Percentiles rank a stretch among this genome's conserved stretches.
Evolutionary conservation across 2,329 filamentous ascomycete species (phyloP).

Genomic region (Metarhizium sp.): DNA sequence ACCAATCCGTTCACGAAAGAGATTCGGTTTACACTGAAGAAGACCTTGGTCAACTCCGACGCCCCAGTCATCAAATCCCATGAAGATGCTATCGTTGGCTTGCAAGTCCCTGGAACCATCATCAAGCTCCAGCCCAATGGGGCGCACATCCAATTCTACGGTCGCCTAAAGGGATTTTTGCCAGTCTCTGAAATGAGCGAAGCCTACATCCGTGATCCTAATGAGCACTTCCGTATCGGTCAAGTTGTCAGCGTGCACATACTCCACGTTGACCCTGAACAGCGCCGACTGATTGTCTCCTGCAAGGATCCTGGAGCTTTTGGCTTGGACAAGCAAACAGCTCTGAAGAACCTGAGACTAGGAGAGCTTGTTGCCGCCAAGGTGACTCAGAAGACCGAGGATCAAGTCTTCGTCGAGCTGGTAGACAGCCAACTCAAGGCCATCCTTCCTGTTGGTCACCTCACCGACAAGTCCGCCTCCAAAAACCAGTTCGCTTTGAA

Average conservation of each 20-base stretch:
- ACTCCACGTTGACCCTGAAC: slow-evolving; percentile 65
- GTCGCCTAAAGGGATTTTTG: slow-evolving; percentile 72
- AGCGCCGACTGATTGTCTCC: slow-evolving; percentile 70
- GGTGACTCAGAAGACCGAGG: slow-evolving; percentile 71
- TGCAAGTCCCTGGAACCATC: slow-evolving; percentile 78
- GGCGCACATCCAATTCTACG: slow-evolving; percentile 89
- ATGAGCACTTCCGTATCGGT: slow-evolving; percentile 78
- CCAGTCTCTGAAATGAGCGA: slow-evolving; percentile 98
- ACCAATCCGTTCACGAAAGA: slow-evolving; percentile 66
- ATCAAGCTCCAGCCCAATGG: slow-evolving; percentile 70
- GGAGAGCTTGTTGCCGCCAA: slow-evolving; percentile 70
- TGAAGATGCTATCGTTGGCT: slow-evolving; percentile 61
- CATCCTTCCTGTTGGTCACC: slow-evolving; percentile 64
- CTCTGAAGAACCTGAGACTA: slow-evolving; percentile 62
- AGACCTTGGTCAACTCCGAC: slow-evolving; percentile 86
- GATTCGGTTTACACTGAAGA: slow-evolving; percentile 85
- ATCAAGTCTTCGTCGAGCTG: slow-evolving; percentile 70
- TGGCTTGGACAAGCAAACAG: slow-evolving; percentile 64
- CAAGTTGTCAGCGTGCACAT: slow-evolving; percentile 89
- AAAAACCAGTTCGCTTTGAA: slow-evolving; percentile 72
- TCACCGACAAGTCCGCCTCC: slow-evolving; percentile 73
- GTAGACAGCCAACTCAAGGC: slow-evolving; percentile 67
- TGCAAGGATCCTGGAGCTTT: slow-evolving; percentile 84
- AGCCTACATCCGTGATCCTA: slow-evolving; percentile 82
- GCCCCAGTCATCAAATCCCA: slow-evolving; percentile 70